Evolutionary conservation across 768 basidiomycete genomes (phyloP), one percentile per base, ranked within the genome.

Genomic region (Arthromyces matolae): DNA sequence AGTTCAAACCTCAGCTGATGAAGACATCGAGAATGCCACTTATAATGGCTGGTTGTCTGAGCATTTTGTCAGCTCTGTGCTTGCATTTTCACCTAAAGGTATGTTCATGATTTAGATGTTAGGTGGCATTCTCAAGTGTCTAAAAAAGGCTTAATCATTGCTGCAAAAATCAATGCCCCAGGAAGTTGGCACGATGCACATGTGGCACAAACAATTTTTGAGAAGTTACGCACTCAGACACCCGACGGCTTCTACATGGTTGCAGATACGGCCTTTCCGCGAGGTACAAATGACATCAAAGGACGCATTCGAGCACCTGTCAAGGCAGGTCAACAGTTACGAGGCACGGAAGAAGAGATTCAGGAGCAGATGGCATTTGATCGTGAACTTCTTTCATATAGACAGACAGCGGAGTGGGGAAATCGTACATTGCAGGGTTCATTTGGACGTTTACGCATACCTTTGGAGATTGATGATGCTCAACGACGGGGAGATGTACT

Each of bases 371-470:
- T 68, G 27, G 52, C 45, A 2, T 65, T 66, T 40, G 63, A 74
- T 50, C 47, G 56, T 2, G 57, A 74, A 50, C 62, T 75, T 1
- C 58, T 75, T 1, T 71, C 68, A 1, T 75, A 61, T 49, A 56
- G 64, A 3, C 73, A 77, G 52, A 68, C 72, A 0, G 72, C 71
- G 18, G 69, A 77, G 53, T 77, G 73, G 75, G 72, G 76, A 0
- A 74, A 73, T 66, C 60, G 61, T 1, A 57, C 57, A 5, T 41
- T 76, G 8, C 72, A 73, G 42, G 70, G 69, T 5, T 69, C 65
- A 2, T 76, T 73, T 62, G 69, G 71, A 5, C 57, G 63, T 12
- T 60, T 77, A 4, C 57, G 64, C 0, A 43, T 76, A 1, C 75
- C 70, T 2, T 57, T 76, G 8, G 45, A 61, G 13, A 63, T 71